Base-by-base conservation (phyloP, 2,329 filamentous ascomycete genomes). In the Microcera coccophila region DNA sequence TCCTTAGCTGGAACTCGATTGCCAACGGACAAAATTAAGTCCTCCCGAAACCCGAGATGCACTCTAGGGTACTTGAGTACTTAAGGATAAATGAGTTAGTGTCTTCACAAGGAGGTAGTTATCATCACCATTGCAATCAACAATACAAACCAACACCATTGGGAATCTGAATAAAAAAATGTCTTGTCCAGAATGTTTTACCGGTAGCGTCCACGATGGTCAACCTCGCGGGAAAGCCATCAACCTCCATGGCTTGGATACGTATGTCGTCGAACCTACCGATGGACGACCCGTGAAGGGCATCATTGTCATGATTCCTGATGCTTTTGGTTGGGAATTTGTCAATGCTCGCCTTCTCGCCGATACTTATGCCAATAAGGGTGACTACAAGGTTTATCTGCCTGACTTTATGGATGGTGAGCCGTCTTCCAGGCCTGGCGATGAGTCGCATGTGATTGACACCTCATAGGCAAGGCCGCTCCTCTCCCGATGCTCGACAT, bases 251-350 rank as follows among this genome's bases (percentile, higher is more conserved):
- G 71, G 70, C 18, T 63, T 77, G 4, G 59, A 71, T 26, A 66
- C 69, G 2, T 81, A 80, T 45, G 61, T 78, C 14, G 62, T 68
- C 7, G 65, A 60, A 32, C 66, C 67, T 0, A 20, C 58, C 0
- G 42, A 54, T n/a, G 62, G 66, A 2, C 39, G 33, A 9, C 7
- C 42, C 1, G 32, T 64, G n/a, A 70, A 69, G 28, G 76, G 66
- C 10, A 70, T 77, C 44, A 60, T 81, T 9, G 71, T 80, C 32
- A 66, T 79, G 38, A 66, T 81, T 22, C 68, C 76, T 0, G 78
- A 81, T 53, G 71, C 71, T 0, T 79, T 80, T 50, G 77, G 77
- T 14, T 76, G 75, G 69, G 63, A 68, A 3, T 73, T 80, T 48
- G 60, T 70, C 17, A 81, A 81, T 58, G 70, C 68, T 39, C 67